Evolutionary conservation across 352 stramenopile species (phyloP), one percentile per base, ranked within the genome.

Genomic region (Thraustochytrium aureum): DNA sequence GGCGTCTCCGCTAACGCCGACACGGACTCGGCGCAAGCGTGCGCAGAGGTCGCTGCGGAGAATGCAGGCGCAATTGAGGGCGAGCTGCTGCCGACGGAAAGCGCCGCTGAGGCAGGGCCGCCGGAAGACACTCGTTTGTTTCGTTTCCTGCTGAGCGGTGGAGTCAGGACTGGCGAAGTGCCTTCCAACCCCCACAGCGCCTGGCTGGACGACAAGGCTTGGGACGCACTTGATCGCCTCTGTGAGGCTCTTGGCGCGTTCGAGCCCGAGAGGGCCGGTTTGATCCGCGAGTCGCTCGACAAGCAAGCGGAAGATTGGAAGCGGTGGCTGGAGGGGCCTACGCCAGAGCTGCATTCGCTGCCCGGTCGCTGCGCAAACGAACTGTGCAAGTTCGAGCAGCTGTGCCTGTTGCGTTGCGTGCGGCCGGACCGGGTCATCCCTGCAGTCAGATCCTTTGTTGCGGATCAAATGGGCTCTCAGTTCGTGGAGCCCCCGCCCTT

Each of bases 361-460:
- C 94, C 94, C 20, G 90, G 87, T 61, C 86, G 87, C 4, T 96
- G 81, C 52, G 87, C 86, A 0, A 83, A 88, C 5, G 91, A 88
- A 92, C 87, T 7, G 88, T 86, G 39, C 85, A 97, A 97, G 75
- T 84, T 98, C 32, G 90, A 98, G 84, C 91, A 92, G 62, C 86
- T 98, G 26, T 87, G 93, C 10, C 85, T 97, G 17, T 95, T 95
- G 72, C 87, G 94, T 22, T 97, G 94, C 75, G 97, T 98, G 84
- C 90, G 94, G 4, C 92, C 95, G 52, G 94, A 98, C 75, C 89
- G 94, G 2, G 93, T 97, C 22, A 97, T 98, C 79, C 97, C 97
- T 74, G 93, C 92, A 5, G 96, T 96, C 82, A 96, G 96, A 73
- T 83, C 95, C 47, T 97, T 94, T 54, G 87, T 86, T 17, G 38